phyloP scores from a whole-genome alignment of 495 filamentous ascomycete genomes.

The Hypoxylon crocopeplum region DNA sequence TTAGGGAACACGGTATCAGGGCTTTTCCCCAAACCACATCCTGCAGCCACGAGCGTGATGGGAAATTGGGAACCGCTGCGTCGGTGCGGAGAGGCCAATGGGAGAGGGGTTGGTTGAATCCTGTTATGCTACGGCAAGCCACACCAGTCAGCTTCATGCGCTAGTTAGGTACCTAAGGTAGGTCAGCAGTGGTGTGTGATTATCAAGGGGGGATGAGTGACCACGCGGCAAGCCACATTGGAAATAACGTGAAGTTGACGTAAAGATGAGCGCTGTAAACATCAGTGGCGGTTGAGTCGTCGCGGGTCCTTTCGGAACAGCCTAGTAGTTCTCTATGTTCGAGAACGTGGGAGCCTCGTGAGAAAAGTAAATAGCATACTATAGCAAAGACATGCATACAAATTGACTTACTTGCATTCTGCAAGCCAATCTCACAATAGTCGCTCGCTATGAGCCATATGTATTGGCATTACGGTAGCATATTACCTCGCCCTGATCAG shows the following conservation, averaged over 20 bases:
- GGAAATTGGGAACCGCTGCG: constrained; percentile 31
- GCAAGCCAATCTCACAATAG: not conserved
- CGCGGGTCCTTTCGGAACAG: constrained; percentile 3
- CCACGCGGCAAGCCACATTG: constrained; percentile 22
- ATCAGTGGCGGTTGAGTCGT: constrained; percentile 24
- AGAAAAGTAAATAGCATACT: constrained; percentile 19
- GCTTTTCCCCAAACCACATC: constrained; percentile 8
- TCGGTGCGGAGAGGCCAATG: constrained; percentile 35
- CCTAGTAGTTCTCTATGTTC: constrained; percentile 14
- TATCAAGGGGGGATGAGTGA: constrained; percentile 18
- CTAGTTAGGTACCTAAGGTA: constrained; percentile 8
- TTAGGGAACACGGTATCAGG: not conserved
- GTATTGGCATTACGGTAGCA: too few species aligned
- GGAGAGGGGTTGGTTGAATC: constrained; percentile 10
- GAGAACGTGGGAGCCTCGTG: constrained; percentile 29
- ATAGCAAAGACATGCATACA: constrained; percentile 11
- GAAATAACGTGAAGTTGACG: constrained; percentile 34
- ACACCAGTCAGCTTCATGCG: constrained; percentile 17
- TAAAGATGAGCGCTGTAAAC: constrained; percentile 15
- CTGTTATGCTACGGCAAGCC: constrained; percentile 29
- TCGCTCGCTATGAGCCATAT: too few species aligned
- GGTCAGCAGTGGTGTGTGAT: constrained; percentile 11
- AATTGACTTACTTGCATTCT: constrained; percentile 11
- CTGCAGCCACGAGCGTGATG: constrained; percentile 23
- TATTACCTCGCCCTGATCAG: too few species aligned